phyloP scores from a whole-genome alignment of 805 yeast species.

The Maudiozyma pseudohumilis region DNA sequence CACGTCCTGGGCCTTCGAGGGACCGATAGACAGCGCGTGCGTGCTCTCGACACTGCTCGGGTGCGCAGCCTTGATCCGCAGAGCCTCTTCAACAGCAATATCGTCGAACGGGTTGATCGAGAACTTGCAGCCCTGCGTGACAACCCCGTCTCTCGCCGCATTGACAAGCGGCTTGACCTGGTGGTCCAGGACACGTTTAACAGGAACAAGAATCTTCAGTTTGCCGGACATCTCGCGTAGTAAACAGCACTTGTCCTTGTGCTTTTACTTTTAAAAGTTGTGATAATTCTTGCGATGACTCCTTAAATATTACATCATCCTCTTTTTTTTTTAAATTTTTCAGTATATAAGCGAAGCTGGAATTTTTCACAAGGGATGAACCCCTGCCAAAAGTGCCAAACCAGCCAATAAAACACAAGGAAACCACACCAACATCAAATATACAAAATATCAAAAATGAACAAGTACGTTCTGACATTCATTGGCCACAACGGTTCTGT shows the following conservation, averaged over 20 bases:
- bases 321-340: too few relatives aligned
- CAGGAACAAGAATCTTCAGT: slow-evolving; percentile 67
- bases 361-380: too few relatives aligned
- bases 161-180: slow-evolving; percentile 90
- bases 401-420: too few relatives aligned
- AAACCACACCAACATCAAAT: too few relatives aligned
- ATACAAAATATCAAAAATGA: too few relatives aligned
- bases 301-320: too few relatives aligned
- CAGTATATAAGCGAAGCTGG: too few relatives aligned
- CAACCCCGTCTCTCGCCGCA: slow-evolving; percentile 68
- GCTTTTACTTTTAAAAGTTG: too few relatives aligned
- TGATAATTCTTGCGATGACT: too few relatives aligned
- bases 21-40: slow-evolving; percentile 89
- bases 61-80: slow-evolving; percentile 40
- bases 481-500: slow-evolving; percentile 10
- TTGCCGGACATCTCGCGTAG: background rate
- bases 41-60: slow-evolving; percentile 54
- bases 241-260: too few relatives aligned
- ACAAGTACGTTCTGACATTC: slow-evolving; percentile 5
- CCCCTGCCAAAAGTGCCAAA: too few relatives aligned
- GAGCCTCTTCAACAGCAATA: slow-evolving; percentile 93
- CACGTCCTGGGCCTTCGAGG: slow-evolving; percentile 76
- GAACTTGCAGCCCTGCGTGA: slow-evolving; percentile 82
- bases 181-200: slow-evolving; percentile 88
- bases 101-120: slow-evolving; percentile 96